Evolutionary conservation across 306 rosid species (phyloP).

Genomic region (Acmispon strigosus): DNA sequence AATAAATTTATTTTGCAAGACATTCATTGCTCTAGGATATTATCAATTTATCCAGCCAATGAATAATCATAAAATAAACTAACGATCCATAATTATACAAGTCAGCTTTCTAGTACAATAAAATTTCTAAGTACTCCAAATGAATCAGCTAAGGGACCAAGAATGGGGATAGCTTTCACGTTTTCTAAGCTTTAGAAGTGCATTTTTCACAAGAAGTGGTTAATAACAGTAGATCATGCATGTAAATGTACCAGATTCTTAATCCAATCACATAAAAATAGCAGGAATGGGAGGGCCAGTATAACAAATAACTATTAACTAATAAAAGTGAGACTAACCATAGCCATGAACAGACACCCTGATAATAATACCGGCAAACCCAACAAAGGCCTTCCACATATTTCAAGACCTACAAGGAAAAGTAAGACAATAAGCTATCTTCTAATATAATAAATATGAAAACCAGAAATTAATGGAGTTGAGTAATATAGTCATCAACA

Average conservation of each 20-base stretch:
- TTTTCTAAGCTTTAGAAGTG: neutral
- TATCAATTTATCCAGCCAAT: neutral
- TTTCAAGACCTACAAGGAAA: conserved; percentile 65
- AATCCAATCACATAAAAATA: neutral
- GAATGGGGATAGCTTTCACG: neutral
- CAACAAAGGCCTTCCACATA: conserved; percentile 97
- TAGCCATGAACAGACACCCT: conserved; percentile 97
- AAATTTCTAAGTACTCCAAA: neutral
- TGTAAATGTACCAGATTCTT: conserved; percentile 3
- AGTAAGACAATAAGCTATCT: conserved; percentile 14
- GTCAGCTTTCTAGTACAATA: neutral
- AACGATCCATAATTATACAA: neutral
- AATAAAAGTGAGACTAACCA: conserved; percentile 51
- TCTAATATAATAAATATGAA: conserved; percentile 8
- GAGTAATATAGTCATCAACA: neutral
- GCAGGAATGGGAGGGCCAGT: neutral
- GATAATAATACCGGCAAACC: conserved; percentile 94
- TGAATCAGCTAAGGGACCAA: conserved; percentile 7
- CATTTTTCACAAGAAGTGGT: neutral
- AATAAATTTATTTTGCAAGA: neutral
- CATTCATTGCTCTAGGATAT: neutral
- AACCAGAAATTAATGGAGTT: neutral
- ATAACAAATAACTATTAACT: neutral
- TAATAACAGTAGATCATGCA: conserved; percentile 1
- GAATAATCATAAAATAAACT: conserved; percentile 8